A percentile compares a stretch with the other conserved stretches of the same genome.
Evolutionary conservation across 2,329 filamentous ascomycete genomes (phyloP).

Genomic region (Colletotrichum liriopes): DNA sequence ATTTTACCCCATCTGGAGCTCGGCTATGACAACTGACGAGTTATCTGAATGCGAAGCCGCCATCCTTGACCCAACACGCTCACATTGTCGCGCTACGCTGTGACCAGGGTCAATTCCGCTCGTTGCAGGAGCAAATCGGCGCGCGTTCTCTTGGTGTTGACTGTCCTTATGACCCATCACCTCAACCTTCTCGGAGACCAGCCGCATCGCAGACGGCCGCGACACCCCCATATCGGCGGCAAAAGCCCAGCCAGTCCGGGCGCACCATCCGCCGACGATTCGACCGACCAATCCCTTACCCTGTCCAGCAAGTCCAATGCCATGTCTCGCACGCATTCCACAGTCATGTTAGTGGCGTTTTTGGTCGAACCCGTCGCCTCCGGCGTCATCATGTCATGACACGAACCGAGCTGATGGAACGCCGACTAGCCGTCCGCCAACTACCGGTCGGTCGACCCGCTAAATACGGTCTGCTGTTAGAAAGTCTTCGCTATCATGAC

Average conservation of each 20-base stretch:
- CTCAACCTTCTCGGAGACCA: slow-evolving; percentile 16
- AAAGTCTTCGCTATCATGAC: slow-evolving; percentile 17
- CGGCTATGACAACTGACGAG: slow-evolving; percentile 28
- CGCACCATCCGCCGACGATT: slow-evolving; percentile 10
- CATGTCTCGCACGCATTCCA: slow-evolving; percentile 23
- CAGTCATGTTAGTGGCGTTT: slow-evolving; percentile 27
- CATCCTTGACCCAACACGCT: slow-evolving; percentile 30
- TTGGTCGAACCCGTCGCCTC: slow-evolving; percentile 21
- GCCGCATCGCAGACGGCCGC: slow-evolving; percentile 19
- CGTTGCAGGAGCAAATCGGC: slow-evolving; percentile 37
- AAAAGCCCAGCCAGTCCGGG: slow-evolving; percentile 27
- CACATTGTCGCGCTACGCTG: slow-evolving; percentile 3
- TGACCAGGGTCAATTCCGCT: slow-evolving; percentile 25
- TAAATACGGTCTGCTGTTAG: slow-evolving; percentile 5
- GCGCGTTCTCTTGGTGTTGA: slow-evolving; percentile 25
- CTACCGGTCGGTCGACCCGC: slow-evolving; percentile 33
- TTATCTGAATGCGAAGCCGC: slow-evolving; percentile 29
- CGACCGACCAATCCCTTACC: background rate
- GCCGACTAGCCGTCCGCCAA: slow-evolving; percentile 37
- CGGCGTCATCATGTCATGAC: slow-evolving; percentile 30
- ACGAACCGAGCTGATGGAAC: slow-evolving; percentile 41
- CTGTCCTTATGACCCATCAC: slow-evolving; percentile 16
- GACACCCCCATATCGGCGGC: slow-evolving; percentile 24
- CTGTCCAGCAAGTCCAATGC: slow-evolving; percentile 5
- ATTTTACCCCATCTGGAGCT: slow-evolving; percentile 20